phyloP scores from a whole-genome alignment of 352 stramenopile genomes.

The Phytophthora cryptogea region DNA sequence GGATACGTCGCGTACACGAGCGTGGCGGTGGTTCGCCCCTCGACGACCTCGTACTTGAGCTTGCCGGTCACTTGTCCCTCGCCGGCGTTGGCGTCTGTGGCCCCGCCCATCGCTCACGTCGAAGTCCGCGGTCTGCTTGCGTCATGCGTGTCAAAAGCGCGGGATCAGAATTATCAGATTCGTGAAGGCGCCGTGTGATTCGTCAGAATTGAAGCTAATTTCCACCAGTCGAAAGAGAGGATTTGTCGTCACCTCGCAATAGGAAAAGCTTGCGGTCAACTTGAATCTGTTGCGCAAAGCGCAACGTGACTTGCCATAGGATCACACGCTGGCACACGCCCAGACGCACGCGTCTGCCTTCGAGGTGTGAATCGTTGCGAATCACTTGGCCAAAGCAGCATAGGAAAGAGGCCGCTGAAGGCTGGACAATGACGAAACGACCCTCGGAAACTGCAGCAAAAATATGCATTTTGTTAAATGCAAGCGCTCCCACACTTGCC shows the following conservation, averaged over 20 bases:
- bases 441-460: constrained; percentile 22
- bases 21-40: constrained; percentile 62
- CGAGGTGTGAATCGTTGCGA: no score
- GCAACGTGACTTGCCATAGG: background rate
- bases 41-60: constrained; percentile 77
- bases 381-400: no score
- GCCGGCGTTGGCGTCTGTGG: background rate
- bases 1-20: constrained; percentile 85
- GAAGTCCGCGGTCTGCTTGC: background rate
- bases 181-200: constrained; percentile 2
- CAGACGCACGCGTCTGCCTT: background rate
- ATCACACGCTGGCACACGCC: background rate
- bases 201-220: constrained; percentile 4
- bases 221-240: constrained; percentile 4
- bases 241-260: constrained; percentile 2
- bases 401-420: background rate
- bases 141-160: constrained; percentile 24
- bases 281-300: constrained; percentile 10
- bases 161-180: constrained; percentile 29
- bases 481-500: background rate
- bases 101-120: constrained; percentile 8
- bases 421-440: background rate
- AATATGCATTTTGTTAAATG: constrained; percentile 27
- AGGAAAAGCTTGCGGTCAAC: constrained; percentile 4
- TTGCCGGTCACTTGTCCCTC: constrained; percentile 36